A percentile compares a stretch with the other conserved stretches of the same genome.
These are phyloP conservation scores for Graphiopsis chlorocephala DNA, from an alignment of 2,329 filamentous ascomycete genomes.

Conservation along the genomic window DNA sequence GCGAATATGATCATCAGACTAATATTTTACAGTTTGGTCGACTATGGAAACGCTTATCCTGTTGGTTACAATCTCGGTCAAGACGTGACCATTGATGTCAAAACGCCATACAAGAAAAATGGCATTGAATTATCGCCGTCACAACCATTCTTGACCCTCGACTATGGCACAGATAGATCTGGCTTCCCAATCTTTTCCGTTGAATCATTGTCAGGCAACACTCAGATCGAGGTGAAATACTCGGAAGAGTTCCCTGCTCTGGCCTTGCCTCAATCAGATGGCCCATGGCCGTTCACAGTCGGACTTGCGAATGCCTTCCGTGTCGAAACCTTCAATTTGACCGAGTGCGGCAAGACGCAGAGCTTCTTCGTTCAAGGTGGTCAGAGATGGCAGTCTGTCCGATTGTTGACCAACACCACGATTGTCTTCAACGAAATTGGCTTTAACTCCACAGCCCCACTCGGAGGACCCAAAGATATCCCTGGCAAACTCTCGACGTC, in stretches of 20 bases:
- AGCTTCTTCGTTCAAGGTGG: slow-evolving; percentile 42
- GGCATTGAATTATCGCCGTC: slow-evolving; percentile 3
- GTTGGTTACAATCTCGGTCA: background rate
- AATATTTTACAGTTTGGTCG: background rate
- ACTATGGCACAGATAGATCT: slow-evolving; percentile 33
- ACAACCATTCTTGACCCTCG: slow-evolving; percentile 7
- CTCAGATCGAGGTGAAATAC: slow-evolving; percentile 40
- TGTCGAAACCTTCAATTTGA: slow-evolving; percentile 41
- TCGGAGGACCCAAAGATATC: slow-evolving; percentile 24
- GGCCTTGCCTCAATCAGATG: slow-evolving; percentile 31
- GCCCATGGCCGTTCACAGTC: slow-evolving; percentile 32
- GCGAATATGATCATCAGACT: background rate
- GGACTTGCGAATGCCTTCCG: slow-evolving; percentile 38
- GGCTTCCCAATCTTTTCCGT: slow-evolving; percentile 38
- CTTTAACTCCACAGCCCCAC: slow-evolving; percentile 32
- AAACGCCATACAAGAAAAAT: background rate
- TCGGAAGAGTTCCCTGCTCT: slow-evolving; percentile 35
- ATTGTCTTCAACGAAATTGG: slow-evolving; percentile 36
- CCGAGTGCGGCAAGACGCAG: slow-evolving; percentile 26
- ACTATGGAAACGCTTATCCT: slow-evolving; percentile 5
- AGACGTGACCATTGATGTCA: background rate
- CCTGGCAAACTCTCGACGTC: slow-evolving; percentile 33
- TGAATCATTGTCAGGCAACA: slow-evolving; percentile 22
- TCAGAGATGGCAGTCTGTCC: slow-evolving; percentile 41
- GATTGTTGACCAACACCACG: slow-evolving; percentile 35